Conservation (phyloP, 2,329 filamentous ascomycete species). For the Sodiomyces alkalinus region DNA sequence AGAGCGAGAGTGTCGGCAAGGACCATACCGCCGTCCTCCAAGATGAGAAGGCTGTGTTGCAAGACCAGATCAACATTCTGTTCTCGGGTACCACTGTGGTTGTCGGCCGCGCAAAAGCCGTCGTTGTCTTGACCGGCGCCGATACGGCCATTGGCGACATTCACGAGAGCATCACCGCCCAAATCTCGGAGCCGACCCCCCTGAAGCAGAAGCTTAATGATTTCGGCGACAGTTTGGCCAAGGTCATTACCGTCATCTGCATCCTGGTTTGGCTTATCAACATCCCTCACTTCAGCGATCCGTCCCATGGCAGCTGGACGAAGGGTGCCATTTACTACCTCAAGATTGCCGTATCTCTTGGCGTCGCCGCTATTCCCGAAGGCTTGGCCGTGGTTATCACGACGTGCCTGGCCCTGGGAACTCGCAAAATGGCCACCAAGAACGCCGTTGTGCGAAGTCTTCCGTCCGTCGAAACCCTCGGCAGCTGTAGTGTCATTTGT, state of each 20-base stretch:
- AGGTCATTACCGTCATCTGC: conserved; percentile 96
- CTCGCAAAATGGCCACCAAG: conserved; percentile 96
- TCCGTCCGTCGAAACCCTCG: conserved; percentile 91
- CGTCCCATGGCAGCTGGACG: conserved; percentile 79
- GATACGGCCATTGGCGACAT: conserved; percentile 96
- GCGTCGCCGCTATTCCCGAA: conserved; percentile 94
- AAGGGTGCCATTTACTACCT: conserved; percentile 99
- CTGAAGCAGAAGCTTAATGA: conserved; percentile 98
- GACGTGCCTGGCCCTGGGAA: conserved; percentile 91
- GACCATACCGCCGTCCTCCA: conserved; percentile 50
- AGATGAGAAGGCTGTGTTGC: conserved; percentile 79
- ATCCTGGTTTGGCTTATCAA: conserved; percentile 97
- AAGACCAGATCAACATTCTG: conserved; percentile 94
- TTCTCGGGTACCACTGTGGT: conserved; percentile 98
- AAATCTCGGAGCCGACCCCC: conserved; percentile 94
- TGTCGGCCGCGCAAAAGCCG: conserved; percentile 77
- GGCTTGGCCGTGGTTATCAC: conserved; percentile 96
- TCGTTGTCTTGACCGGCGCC: conserved; percentile 80
- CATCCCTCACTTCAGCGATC: conserved; percentile 91
- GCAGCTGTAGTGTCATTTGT: conserved; percentile 98
- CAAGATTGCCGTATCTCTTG: conserved; percentile 96
- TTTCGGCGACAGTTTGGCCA: conserved; percentile 89
- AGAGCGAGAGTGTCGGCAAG: conserved; percentile 94
- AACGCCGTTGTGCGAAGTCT: conserved; percentile 94
- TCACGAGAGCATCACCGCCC: conserved; percentile 93